These are phyloP conservation scores for Candida krabiensis DNA, from an alignment of 805 yeast species.

Conservation along the genomic window DNA sequence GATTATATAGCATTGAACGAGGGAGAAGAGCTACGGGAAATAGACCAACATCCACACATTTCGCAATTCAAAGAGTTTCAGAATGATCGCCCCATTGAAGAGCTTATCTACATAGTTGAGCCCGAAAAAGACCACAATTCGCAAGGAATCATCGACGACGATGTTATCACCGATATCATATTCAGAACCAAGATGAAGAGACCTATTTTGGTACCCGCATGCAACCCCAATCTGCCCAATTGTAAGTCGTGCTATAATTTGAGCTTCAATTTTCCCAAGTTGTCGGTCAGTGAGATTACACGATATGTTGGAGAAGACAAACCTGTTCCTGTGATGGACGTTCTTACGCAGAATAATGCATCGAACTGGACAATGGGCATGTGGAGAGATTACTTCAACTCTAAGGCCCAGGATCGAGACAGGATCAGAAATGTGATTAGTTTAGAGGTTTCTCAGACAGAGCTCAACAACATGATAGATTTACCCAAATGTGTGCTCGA, in stretches of 20 bases:
- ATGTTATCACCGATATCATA: slow-evolving; percentile 22
- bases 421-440: slow-evolving; percentile 79
- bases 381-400: slow-evolving; percentile 73
- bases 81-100: slow-evolving; percentile 26
- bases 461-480: slow-evolving; percentile 45
- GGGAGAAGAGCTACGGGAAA: slow-evolving; percentile 56
- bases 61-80: slow-evolving; percentile 31
- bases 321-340: slow-evolving; percentile 85
- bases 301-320: slow-evolving; percentile 60
- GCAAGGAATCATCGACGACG: slow-evolving; percentile 27
- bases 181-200: slow-evolving; percentile 27
- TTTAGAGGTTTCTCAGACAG: slow-evolving; percentile 67
- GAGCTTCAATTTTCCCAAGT: slow-evolving; percentile 43
- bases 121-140: slow-evolving; percentile 14
- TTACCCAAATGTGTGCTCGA: slow-evolving; percentile 68
- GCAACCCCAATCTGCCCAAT: slow-evolving; percentile 18
- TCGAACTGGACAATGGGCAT: slow-evolving; percentile 67
- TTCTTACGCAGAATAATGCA: slow-evolving; percentile 68
- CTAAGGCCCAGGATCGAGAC: slow-evolving; percentile 48
- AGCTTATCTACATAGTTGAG: slow-evolving; percentile 30
- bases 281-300: slow-evolving; percentile 58
- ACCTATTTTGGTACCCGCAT: slow-evolving; percentile 34
- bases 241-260: slow-evolving; percentile 11
- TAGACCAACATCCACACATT: slow-evolving; percentile 61
- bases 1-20: slow-evolving; percentile 81